Conservation (phyloP, 176 grass and related monocot genomes). For the Zoysia japonica region DNA sequence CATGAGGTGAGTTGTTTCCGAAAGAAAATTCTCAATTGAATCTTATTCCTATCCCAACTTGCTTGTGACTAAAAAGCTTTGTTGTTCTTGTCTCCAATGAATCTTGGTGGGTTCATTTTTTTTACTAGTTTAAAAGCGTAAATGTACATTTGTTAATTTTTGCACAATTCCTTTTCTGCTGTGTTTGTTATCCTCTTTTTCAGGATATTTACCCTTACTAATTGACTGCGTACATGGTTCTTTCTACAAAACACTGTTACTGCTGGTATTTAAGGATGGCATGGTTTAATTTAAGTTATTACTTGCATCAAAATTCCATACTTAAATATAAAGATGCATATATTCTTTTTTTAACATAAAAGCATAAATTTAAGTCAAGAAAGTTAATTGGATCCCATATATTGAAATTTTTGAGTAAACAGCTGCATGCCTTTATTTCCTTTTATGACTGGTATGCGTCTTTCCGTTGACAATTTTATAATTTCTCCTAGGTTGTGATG, state of each 20-base stretch:
- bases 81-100: too few relatives aligned
- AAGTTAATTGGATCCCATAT: background rate
- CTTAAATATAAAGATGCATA: background rate
- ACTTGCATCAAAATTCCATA: background rate
- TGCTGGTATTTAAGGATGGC: constrained; percentile 2
- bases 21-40: background rate
- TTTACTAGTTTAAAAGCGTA: background rate
- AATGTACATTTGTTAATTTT: background rate
- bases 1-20: constrained; percentile 56
- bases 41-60: background rate
- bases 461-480: background rate
- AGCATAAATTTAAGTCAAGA: background rate
- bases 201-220: background rate
- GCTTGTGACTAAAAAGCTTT: too few relatives aligned
- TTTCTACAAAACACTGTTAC: background rate
- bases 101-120: background rate
- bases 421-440: background rate
- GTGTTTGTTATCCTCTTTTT: background rate
- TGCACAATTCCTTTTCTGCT: background rate
- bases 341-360: background rate
- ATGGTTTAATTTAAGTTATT: background rate
- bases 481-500: background rate
- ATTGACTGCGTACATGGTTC: background rate
- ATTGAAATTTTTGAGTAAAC: background rate
- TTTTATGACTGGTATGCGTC: background rate